These are phyloP conservation scores for Besnoitia besnoiti DNA, from an alignment of 169 alveolate genomes.

Conservation along the genomic window DNA sequence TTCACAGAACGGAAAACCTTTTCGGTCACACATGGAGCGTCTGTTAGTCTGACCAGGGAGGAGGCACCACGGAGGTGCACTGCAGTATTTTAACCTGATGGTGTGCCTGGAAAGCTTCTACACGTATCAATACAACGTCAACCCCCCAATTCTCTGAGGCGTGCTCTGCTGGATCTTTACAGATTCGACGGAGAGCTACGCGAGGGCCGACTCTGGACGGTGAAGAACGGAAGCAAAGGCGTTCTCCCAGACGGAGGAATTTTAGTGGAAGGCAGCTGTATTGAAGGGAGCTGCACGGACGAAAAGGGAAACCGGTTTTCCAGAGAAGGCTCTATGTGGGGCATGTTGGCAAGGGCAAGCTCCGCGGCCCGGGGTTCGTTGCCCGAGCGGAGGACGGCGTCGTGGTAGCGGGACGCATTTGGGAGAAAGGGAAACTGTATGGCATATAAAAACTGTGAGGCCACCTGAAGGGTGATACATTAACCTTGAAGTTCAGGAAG, in stretches of 20 bases:
- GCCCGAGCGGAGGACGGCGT: slow-evolving; percentile 8
- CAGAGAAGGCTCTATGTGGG: neutral
- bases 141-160: too few relatives aligned
- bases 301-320: neutral
- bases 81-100: neutral
- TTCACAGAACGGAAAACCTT: too few relatives aligned
- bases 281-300: neutral
- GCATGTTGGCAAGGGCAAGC: neutral
- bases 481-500: too few relatives aligned
- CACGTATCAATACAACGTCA: too few relatives aligned
- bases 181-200: neutral
- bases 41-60: too few relatives aligned
- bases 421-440: neutral
- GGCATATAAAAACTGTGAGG: neutral
- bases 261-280: neutral
- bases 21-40: too few relatives aligned
- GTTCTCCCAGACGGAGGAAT: neutral
- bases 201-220: neutral
- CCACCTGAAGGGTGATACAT: too few relatives aligned
- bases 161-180: neutral
- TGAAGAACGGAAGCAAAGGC: neutral
- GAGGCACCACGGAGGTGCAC: too few relatives aligned
- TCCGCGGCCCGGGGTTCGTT: neutral
- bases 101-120: neutral
- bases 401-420: neutral